phyloP scores from a whole-genome alignment of 306 rosid species.

The Fragaria vesca region DNA sequence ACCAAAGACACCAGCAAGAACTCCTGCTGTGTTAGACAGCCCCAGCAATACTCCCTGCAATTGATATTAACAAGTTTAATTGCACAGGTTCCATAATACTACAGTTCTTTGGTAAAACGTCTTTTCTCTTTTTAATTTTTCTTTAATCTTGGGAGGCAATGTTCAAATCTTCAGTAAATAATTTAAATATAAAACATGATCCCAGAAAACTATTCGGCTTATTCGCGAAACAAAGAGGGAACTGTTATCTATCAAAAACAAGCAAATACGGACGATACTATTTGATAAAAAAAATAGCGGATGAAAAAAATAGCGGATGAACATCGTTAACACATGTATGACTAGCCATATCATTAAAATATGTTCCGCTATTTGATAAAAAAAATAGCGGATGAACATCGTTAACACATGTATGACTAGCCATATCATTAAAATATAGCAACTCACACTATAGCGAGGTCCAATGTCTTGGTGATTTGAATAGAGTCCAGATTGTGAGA shows the following conservation, averaged over 20 bases:
- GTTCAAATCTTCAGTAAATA: neutral
- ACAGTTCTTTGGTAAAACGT: neutral
- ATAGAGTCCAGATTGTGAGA: conserved; percentile 90
- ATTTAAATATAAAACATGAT: neutral
- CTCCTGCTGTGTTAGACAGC: conserved; percentile 92
- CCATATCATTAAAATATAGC: conserved; percentile 1
- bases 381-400: neutral
- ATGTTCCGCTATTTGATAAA: neutral
- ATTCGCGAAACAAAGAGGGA: neutral
- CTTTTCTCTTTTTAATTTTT: neutral
- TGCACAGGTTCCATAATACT: neutral
- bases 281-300: neutral
- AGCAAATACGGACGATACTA: neutral
- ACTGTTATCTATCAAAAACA: neutral
- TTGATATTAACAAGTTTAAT: conserved; percentile 20
- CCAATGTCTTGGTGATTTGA: conserved; percentile 96
- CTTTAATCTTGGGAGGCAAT: neutral
- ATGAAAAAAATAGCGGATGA: neutral
- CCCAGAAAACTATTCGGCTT: neutral
- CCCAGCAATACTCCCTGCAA: conserved; percentile 87
- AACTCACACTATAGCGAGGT: conserved; percentile 93
- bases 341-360: neutral
- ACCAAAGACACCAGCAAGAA: conserved; percentile 92
- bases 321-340: neutral
- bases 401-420: neutral